Evolutionary conservation across 208 protist species (phyloP).

Genomic region (Crithidia sp.): DNA sequence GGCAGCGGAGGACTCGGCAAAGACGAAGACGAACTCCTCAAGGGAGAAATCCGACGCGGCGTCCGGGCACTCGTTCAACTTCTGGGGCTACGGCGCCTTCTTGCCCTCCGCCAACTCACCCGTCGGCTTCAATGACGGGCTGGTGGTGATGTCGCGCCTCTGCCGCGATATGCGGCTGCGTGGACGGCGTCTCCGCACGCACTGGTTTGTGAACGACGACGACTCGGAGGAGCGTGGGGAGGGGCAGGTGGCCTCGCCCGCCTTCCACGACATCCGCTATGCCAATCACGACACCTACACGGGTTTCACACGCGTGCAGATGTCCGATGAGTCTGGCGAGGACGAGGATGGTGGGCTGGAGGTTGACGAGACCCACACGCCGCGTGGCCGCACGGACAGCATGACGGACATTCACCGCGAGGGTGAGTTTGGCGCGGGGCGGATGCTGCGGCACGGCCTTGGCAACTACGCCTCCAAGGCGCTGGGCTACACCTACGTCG

Average conservation of each 20-base stretch:
- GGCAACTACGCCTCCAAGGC: conserved; percentile 8
- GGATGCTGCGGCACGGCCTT: conserved; percentile 12
- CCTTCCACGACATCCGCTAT: conserved; percentile 16
- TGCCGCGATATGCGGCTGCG: conserved; percentile 15
- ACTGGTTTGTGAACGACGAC: conserved; percentile 9
- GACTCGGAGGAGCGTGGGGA: background rate
- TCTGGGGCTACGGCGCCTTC: conserved; percentile 13
- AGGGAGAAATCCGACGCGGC: background rate
- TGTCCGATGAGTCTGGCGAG: background rate
- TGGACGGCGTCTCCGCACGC: background rate
- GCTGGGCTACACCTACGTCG: conserved; percentile 17
- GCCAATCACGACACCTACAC: conserved; percentile 18
- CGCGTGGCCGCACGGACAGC: background rate
- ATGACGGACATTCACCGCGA: conserved; percentile 18
- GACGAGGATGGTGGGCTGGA: background rate
- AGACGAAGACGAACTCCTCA: background rate
- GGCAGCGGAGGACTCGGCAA: background rate
- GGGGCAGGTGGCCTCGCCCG: background rate
- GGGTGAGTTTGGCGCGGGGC: conserved; percentile 1
- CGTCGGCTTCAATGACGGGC: conserved; percentile 7
- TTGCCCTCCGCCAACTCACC: background rate
- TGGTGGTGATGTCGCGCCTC: conserved; percentile 14
- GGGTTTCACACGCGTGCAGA: conserved; percentile 2
- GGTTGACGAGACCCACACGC: conserved; percentile 3
- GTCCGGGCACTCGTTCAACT: background rate